A percentile compares a stretch with the other conserved stretches of the same genome.
phyloP scores from a whole-genome alignment of 306 rosid genomes.

The Prunus kanzakura region DNA sequence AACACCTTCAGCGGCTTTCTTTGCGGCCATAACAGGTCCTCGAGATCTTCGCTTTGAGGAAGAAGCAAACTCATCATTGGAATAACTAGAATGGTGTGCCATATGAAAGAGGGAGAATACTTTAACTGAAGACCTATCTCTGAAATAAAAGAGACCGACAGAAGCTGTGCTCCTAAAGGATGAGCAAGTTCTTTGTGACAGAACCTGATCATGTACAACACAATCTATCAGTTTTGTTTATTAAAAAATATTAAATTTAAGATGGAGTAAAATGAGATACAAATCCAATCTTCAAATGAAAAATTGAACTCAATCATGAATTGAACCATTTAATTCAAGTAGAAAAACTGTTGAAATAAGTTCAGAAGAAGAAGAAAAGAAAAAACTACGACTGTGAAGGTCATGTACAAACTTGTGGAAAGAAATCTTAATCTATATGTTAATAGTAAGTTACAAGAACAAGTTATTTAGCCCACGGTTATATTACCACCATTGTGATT shows the following conservation, averaged over 20 bases:
- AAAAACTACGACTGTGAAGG: neutral
- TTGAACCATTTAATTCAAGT: neutral
- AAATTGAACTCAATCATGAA: neutral
- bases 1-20: slow-evolving; percentile 73
- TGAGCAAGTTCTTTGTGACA: slow-evolving; percentile 49
- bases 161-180: slow-evolving; percentile 49
- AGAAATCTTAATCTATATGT: neutral
- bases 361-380: neutral
- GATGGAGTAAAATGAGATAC: neutral
- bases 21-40: slow-evolving; percentile 92
- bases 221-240: slow-evolving; percentile 13
- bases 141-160: slow-evolving; percentile 37
- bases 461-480: neutral
- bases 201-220: slow-evolving; percentile 45
- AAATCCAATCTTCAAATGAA: neutral
- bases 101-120: slow-evolving; percentile 37
- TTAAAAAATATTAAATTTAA: neutral
- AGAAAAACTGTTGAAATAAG: neutral
- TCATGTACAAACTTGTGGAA: neutral
- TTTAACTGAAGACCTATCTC: slow-evolving; percentile 50
- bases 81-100: slow-evolving; percentile 39
- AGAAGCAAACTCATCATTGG: slow-evolving; percentile 36
- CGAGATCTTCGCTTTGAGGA: slow-evolving; percentile 84
- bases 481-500: neutral
- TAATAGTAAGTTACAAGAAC: neutral